Percentiles rank a stretch among this genome's conserved stretches.
Evolutionary conservation across 2,329 filamentous ascomycete species (phyloP).

Genomic region (Trichoderma guizhouense): DNA sequence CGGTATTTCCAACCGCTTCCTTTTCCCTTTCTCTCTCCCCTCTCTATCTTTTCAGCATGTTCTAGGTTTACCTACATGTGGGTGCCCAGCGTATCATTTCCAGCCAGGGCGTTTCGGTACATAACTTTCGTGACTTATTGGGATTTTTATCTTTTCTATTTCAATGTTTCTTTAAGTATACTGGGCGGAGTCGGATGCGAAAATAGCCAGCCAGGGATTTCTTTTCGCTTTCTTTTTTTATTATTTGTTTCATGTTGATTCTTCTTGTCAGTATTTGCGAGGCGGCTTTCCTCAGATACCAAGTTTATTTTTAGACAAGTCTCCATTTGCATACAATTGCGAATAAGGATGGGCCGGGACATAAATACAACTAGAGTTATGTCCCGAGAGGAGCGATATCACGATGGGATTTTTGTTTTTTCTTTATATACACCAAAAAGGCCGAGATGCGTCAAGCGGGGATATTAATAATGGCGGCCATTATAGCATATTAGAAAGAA

Average conservation of each 20-base stretch:
- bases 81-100: slow-evolving; percentile 1
- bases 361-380: slow-evolving; percentile 1
- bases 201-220: slow-evolving; percentile 1
- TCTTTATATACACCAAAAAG: not conserved
- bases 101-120: not conserved
- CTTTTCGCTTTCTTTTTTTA: not conserved
- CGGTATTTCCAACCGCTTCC: not conserved
- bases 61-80: slow-evolving; percentile 4
- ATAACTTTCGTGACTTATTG: not conserved
- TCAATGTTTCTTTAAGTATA: not conserved
- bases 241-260: not conserved
- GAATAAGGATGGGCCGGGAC: not conserved
- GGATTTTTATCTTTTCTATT: not conserved
- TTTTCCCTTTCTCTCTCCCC: not conserved
- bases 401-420: not conserved
- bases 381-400: slow-evolving; percentile 1
- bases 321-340: not conserved
- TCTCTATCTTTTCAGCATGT: not conserved
- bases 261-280: slow-evolving; percentile 7
- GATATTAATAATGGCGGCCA: not conserved
- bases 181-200: not conserved
- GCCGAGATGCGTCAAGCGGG: not conserved
- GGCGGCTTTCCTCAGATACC: slow-evolving; percentile 7
- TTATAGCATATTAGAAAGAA: not conserved
- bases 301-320: slow-evolving; percentile 5